A percentile compares a stretch with the other conserved stretches of the same genome.
Evolutionary conservation across 441 rosid genomes (phyloP).

Genomic region (Pelargonium australe): DNA sequence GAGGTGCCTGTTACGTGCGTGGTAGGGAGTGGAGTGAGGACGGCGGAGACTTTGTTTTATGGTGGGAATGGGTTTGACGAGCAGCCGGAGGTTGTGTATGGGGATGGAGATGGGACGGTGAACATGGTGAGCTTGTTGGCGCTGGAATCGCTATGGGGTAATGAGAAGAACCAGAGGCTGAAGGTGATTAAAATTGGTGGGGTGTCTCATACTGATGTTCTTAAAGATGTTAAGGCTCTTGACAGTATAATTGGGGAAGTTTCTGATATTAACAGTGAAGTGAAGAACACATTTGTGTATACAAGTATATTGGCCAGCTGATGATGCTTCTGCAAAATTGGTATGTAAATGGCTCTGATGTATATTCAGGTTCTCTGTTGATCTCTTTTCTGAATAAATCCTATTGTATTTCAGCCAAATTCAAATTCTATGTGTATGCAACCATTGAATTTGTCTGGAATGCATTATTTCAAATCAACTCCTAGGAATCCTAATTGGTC

Average conservation of each 20-base stretch:
- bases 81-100: constrained; percentile 55
- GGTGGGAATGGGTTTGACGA: constrained; percentile 45
- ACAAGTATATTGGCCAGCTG: not conserved
- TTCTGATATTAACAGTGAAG: constrained; percentile 31
- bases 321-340: not conserved
- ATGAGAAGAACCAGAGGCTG: constrained; percentile 32
- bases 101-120: constrained; percentile 91
- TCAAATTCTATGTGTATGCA: too few species aligned
- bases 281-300: not conserved
- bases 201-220: constrained; percentile 57
- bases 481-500: too few species aligned
- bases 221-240: constrained; percentile 42
- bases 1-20: constrained; percentile 63
- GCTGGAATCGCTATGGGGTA: constrained; percentile 37
- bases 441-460: too few species aligned
- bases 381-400: too few species aligned
- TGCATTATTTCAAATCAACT: too few species aligned
- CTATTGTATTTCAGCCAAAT: too few species aligned
- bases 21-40: constrained; percentile 48
- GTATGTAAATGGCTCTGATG: not conserved
- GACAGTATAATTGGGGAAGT: constrained; percentile 39
- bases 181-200: constrained; percentile 36
- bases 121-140: constrained; percentile 59
- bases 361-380: not conserved
- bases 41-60: constrained; percentile 51